These are phyloP conservation scores for Stagonosporopsis tanaceti DNA, from an alignment of 2,329 filamentous ascomycete genomes.

Conservation along the genomic window DNA sequence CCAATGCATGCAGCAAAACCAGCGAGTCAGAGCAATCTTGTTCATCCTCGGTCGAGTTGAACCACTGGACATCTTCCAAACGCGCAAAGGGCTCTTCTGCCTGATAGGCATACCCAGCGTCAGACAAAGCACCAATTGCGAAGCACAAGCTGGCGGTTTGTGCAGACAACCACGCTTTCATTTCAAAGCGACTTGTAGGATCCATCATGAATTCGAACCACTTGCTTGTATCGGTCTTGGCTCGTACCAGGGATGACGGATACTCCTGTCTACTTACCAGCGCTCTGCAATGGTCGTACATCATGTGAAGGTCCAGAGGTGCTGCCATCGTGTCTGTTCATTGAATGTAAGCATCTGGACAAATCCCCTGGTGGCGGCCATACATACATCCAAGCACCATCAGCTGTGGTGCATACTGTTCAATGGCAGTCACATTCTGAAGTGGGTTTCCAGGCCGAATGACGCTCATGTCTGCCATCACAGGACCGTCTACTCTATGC, in stretches of 20 bases:
- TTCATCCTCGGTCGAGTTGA: conserved; percentile 7
- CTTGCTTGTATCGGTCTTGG: conserved; percentile 10
- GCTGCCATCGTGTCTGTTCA: conserved; percentile 14
- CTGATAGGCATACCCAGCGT: neutral
- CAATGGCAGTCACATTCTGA: neutral
- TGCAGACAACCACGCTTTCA: conserved; percentile 12
- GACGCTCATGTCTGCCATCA: conserved; percentile 1
- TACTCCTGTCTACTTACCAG: conserved; percentile 19
- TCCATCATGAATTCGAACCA: conserved; percentile 21
- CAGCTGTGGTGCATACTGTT: conserved; percentile 14
- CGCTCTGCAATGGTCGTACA: conserved; percentile 13
- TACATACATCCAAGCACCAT: conserved; percentile 7
- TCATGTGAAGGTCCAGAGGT: conserved; percentile 8
- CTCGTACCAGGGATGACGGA: conserved; percentile 11
- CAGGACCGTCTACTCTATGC: neutral
- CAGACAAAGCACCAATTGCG: conserved; percentile 11
- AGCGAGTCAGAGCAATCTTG: conserved; percentile 5
- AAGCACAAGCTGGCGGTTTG: conserved; percentile 17
- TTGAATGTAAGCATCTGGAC: neutral
- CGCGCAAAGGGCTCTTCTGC: conserved; percentile 17
- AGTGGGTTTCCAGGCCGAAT: neutral
- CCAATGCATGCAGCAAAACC: conserved; percentile 17
- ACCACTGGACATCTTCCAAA: conserved; percentile 19
- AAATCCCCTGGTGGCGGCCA: neutral
- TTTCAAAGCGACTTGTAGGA: conserved; percentile 11